These are phyloP conservation scores for Penicillium pulvis DNA, from an alignment of 495 filamentous ascomycete species.

Conservation along the genomic window DNA sequence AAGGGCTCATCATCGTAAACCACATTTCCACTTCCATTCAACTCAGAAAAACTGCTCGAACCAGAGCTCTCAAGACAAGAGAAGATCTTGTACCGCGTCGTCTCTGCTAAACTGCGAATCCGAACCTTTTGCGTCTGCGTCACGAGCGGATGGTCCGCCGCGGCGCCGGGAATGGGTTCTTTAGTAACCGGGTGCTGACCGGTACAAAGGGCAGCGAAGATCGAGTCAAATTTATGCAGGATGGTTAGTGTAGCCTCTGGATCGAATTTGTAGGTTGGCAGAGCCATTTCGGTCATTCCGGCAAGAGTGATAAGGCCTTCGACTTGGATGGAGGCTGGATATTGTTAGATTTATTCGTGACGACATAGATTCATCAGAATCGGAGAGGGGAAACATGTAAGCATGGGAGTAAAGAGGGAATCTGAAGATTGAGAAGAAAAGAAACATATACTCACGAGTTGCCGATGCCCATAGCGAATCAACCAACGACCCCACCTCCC, in stretches of 20 bases:
- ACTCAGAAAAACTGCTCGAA: slow-evolving; percentile 39
- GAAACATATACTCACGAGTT: slow-evolving; percentile 62
- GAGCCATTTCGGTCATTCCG: slow-evolving; percentile 62
- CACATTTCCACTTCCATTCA: slow-evolving; percentile 12
- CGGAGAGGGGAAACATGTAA: too few species aligned
- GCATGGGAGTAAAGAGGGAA: neutral
- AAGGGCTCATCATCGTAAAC: slow-evolving; percentile 28
- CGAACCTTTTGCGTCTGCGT: slow-evolving; percentile 77
- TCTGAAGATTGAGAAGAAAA: neutral
- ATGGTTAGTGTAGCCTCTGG: slow-evolving; percentile 64
- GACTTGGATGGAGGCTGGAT: slow-evolving; percentile 74
- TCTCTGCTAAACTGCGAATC: slow-evolving; percentile 73
- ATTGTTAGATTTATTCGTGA: neutral
- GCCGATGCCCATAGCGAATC: slow-evolving; percentile 82
- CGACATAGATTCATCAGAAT: too few species aligned
- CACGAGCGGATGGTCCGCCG: slow-evolving; percentile 41
- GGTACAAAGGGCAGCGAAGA: slow-evolving; percentile 70
- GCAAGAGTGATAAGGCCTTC: slow-evolving; percentile 80
- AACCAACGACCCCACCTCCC: slow-evolving; percentile 68
- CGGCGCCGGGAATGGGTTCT: slow-evolving; percentile 66
- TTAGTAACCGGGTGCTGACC: slow-evolving; percentile 68
- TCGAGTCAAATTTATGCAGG: slow-evolving; percentile 74
- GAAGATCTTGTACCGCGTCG: slow-evolving; percentile 49
- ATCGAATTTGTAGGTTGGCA: slow-evolving; percentile 68
- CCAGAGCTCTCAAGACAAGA: slow-evolving; percentile 31